phyloP scores from a whole-genome alignment of 768 basidiomycete species.

The Tephrocybe rancida region DNA sequence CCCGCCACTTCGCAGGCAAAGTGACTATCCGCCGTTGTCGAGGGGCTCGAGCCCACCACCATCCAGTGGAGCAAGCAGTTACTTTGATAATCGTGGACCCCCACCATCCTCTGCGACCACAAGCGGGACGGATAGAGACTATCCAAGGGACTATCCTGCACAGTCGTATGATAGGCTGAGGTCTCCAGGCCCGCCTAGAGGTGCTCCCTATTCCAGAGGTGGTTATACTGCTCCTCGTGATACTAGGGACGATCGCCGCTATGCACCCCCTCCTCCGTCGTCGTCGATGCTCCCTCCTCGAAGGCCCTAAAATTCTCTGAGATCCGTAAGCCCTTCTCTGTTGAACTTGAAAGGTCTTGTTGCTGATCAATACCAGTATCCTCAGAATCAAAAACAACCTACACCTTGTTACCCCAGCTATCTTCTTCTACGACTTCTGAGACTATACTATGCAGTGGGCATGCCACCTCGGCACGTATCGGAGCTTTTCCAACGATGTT shows the following conservation, averaged over 20 bases:
- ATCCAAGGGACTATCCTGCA: slow-evolving; percentile 29
- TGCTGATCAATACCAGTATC: too few relatives aligned
- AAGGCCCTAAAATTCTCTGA: slow-evolving; percentile 13
- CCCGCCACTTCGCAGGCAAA: slow-evolving; percentile 21
- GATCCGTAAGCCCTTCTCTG: slow-evolving; percentile 1
- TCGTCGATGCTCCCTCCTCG: slow-evolving; percentile 19
- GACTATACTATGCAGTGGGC: too few relatives aligned
- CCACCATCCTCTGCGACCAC: slow-evolving; percentile 22
- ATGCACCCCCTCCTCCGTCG: slow-evolving; percentile 30
- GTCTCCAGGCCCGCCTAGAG: slow-evolving; percentile 30
- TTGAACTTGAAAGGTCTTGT: too few relatives aligned
- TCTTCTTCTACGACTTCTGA: too few relatives aligned
- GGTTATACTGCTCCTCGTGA: slow-evolving; percentile 25
- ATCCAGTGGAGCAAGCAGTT: slow-evolving; percentile 23
- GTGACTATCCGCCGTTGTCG: slow-evolving; percentile 33
- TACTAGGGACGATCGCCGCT: slow-evolving; percentile 38
- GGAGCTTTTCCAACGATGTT: too few relatives aligned
- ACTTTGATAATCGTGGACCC: slow-evolving; percentile 33
- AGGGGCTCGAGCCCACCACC: slow-evolving; percentile 28
- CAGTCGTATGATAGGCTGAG: slow-evolving; percentile 39
- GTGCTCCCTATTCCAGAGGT: slow-evolving; percentile 17
- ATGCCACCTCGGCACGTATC: too few relatives aligned
- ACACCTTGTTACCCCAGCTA: too few relatives aligned
- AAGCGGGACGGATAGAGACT: slow-evolving; percentile 34
- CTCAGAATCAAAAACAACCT: too few relatives aligned